Base-by-base conservation (phyloP, 441 rosid species). In the Erodium texanum region DNA sequence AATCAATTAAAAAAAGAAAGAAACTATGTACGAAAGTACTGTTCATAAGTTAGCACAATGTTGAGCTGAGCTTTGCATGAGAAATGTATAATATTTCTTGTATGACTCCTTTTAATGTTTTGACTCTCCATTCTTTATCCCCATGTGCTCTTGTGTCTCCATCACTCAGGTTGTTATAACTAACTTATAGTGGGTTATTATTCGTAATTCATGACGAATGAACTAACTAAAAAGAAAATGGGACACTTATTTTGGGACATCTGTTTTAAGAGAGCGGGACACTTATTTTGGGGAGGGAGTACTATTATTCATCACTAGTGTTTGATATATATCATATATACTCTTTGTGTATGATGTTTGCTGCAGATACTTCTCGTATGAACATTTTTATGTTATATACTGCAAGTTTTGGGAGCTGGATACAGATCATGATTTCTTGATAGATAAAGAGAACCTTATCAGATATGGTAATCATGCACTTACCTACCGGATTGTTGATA, bases 401-500 rank as follows among this genome's bases (percentile, higher is more conserved):
- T n/a, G n/a, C n/a, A n/a, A n/a, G n/a, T n/a, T n/a, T n/a, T 38
- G 97, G 99, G 97, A 94, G 84, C 87, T 94, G 76, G 98, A 94
- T 76, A 82, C 93, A 0, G 99, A 94, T 79, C 98, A 94, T 56
- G 99, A 94, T 84, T 90, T 94, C 82, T 73, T 90, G 77, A 94
- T 94, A 11, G 94, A 92, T 89, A 89, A 92, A 82, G 99, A 94
- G 85, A 92, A 94, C 79, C 97, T 94, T 43, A 87, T 94, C 79
- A 85, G 86, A 90, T 94, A 94, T 81, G 99, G 99, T 70, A 94
- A 92, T 79, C 99, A 94, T 79, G 99, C 96, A 7, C 96, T 90
- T 71, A 94, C 99, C 59, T 94, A 90, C 83, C 88, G 97, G 75
- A 94, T 94, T 78, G 99, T 94, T 36, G 97, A 94, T 78, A 82